A percentile compares a stretch with the other conserved stretches of the same genome.
Evolutionary conservation across 768 basidiomycete genomes (phyloP).

Genomic region (Hypsizygus marmoreus): DNA sequence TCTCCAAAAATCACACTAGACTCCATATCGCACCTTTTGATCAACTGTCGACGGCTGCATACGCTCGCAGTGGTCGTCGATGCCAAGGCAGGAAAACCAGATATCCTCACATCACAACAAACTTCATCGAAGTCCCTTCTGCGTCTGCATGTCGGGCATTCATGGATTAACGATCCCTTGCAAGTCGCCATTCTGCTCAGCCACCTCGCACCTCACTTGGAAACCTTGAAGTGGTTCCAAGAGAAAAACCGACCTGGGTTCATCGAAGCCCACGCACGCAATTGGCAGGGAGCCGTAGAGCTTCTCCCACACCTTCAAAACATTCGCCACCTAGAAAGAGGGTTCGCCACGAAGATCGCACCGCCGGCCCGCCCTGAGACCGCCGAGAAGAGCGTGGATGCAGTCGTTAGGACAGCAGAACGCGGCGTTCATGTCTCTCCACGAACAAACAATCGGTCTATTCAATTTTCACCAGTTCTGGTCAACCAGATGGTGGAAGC

Average conservation of each 20-base stretch:
- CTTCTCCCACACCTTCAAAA: conserved; percentile 73
- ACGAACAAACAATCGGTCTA: conserved; percentile 28
- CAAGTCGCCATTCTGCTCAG: conserved; percentile 72
- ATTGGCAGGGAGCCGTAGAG: conserved; percentile 71
- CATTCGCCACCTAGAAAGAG: conserved; percentile 63
- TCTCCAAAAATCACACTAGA: conserved; percentile 64
- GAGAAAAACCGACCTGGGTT: conserved; percentile 75
- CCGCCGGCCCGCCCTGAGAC: conserved; percentile 29
- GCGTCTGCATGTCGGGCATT: conserved; percentile 77
- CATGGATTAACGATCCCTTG: conserved; percentile 69
- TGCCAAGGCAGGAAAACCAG: conserved; percentile 47
- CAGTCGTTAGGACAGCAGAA: conserved; percentile 32
- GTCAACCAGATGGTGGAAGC: conserved; percentile 37
- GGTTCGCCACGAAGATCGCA: conserved; percentile 30
- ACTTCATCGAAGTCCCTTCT: conserved; percentile 66
- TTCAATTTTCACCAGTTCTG: conserved; percentile 39
- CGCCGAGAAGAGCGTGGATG: conserved; percentile 50
- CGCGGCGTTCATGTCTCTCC: conserved; percentile 34
- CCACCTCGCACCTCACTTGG: conserved; percentile 73
- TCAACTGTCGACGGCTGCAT: conserved; percentile 60
- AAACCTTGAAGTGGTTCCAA: conserved; percentile 74
- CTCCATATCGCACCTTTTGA: conserved; percentile 59
- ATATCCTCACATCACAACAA: conserved; percentile 45
- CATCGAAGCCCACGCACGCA: conserved; percentile 63
- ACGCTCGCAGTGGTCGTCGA: conserved; percentile 68